These are phyloP conservation scores for Aphanomyces astaci DNA, from an alignment of 352 stramenopile genomes.

Conservation along the genomic window DNA sequence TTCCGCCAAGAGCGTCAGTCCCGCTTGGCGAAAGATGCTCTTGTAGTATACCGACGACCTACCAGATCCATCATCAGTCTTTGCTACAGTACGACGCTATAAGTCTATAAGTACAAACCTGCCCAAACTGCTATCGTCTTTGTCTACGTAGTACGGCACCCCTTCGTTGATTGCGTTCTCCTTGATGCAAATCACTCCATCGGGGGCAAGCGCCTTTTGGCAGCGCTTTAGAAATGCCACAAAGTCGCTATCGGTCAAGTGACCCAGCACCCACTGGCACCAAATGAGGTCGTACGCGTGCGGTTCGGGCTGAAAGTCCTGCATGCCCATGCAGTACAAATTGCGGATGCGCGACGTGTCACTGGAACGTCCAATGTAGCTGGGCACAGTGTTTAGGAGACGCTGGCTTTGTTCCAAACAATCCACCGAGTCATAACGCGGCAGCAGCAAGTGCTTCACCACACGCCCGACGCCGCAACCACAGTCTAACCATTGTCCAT, in stretches of 20 bases:
- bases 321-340: constrained; percentile 87
- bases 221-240: constrained; percentile 88
- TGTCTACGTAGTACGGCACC: constrained; percentile 87
- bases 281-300: constrained; percentile 92
- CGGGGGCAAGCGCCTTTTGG: constrained; percentile 41
- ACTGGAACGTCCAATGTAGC: constrained; percentile 64
- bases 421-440: constrained; percentile 83
- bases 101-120: constrained; percentile 43
- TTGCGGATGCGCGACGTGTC: constrained; percentile 42
- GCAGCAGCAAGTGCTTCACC: constrained; percentile 89
- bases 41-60: constrained; percentile 83
- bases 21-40: constrained; percentile 87
- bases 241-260: constrained; percentile 93
- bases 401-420: constrained; percentile 92
- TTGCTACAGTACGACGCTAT: no score
- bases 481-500: constrained; percentile 80
- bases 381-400: constrained; percentile 78
- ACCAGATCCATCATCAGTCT: not conserved
- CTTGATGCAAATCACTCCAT: constrained; percentile 80
- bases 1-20: constrained; percentile 77
- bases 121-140: constrained; percentile 91
- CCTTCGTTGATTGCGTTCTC: constrained; percentile 84
- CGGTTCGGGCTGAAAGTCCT: constrained; percentile 74
- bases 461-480: constrained; percentile 92
- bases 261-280: constrained; percentile 95